A percentile compares a stretch with the other conserved stretches of the same genome.
These are phyloP conservation scores for Trichoderma atrobrunneum DNA, from an alignment of 2,329 filamentous ascomycete genomes.

Conservation along the genomic window DNA sequence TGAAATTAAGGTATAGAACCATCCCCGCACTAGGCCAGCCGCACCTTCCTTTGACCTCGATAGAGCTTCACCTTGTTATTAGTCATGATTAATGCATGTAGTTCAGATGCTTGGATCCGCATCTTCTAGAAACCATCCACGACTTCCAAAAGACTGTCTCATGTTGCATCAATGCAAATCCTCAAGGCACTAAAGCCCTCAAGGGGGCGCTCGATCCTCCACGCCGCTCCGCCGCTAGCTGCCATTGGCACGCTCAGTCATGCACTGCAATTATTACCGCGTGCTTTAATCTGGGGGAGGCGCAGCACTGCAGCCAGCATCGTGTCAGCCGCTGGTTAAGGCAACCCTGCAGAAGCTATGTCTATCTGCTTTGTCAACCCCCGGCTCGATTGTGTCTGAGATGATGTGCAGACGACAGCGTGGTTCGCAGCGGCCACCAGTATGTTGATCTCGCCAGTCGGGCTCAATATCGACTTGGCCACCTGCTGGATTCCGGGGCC, in stretches of 20 bases:
- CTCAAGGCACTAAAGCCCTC: background rate
- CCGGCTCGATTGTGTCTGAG: background rate
- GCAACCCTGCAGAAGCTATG: background rate
- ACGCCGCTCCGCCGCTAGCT: background rate
- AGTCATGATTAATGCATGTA: background rate
- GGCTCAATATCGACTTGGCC: background rate
- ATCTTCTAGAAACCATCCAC: background rate
- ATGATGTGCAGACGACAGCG: background rate
- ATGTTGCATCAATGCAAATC: background rate
- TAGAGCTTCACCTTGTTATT: background rate
- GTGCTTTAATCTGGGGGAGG: slow-evolving; percentile 11
- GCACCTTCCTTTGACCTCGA: background rate
- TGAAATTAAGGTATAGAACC: background rate
- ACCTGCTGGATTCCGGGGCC: background rate
- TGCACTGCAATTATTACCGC: background rate
- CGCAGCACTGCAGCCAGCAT: slow-evolving; percentile 9
- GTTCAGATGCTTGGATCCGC: background rate
- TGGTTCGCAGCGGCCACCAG: background rate
- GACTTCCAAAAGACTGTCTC: background rate
- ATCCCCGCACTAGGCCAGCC: background rate
- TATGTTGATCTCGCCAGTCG: background rate
- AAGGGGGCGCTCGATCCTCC: background rate
- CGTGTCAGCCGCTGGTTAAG: background rate
- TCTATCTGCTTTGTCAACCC: background rate
- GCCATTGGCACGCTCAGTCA: background rate